phyloP scores from a whole-genome alignment of 805 yeast species.

The Wickerhamomyces queroliae region DNA sequence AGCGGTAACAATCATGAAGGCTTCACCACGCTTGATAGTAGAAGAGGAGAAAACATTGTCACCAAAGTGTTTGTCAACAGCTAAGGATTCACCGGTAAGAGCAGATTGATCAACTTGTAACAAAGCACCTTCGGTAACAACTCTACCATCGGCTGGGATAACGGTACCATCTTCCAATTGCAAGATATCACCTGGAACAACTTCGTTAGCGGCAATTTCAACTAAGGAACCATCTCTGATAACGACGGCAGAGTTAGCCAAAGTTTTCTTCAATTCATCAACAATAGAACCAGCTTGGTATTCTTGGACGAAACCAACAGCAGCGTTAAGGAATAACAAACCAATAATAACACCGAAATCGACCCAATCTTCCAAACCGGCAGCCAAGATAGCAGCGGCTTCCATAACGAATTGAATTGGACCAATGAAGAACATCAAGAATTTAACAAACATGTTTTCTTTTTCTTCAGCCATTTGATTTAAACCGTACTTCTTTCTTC shows the following conservation, averaged over 20 bases:
- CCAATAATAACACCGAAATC: conserved; percentile 97
- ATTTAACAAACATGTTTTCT: conserved; percentile 75
- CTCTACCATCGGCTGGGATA: conserved; percentile 89
- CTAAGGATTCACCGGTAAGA: conserved; percentile 95
- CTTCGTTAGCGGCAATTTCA: conserved; percentile 77
- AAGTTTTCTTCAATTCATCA: conserved; percentile 91
- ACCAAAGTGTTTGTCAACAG: conserved; percentile 88
- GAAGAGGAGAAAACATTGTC: conserved; percentile 89
- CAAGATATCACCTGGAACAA: conserved; percentile 93
- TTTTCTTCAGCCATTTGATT: conserved; percentile 89
- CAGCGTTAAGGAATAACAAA: conserved; percentile 78
- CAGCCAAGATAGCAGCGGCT: conserved; percentile 93
- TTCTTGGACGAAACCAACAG: conserved; percentile 95
- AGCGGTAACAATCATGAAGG: conserved; percentile 88
- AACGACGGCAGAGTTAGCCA: conserved; percentile 84
- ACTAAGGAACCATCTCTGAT: conserved; percentile 74
- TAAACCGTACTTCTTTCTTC: conserved; percentile 88
- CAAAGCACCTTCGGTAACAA: conserved; percentile 79
- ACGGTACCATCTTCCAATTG: conserved; percentile 92
- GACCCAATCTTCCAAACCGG: conserved; percentile 97
- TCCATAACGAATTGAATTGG: conserved; percentile 97
- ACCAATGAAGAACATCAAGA: conserved; percentile 84
- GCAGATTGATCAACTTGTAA: conserved; percentile 95
- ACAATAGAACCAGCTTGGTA: conserved; percentile 98
- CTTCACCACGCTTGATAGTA: conserved; percentile 94